Base-by-base conservation (phyloP, 2,329 filamentous ascomycete genomes). In the Chaetothyriales sp. region DNA sequence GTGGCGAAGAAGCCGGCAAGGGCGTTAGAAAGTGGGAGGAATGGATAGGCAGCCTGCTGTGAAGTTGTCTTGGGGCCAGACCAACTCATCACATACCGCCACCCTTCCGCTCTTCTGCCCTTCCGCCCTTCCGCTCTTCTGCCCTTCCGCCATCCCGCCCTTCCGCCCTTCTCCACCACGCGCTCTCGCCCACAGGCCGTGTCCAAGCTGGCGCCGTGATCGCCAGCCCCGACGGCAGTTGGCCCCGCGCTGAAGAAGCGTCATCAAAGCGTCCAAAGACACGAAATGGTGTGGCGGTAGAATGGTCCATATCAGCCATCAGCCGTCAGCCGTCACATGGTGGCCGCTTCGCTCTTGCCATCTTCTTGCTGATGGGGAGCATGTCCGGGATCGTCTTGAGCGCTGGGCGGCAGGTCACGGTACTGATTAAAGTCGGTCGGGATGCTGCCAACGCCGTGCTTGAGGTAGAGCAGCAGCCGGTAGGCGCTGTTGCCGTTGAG, bases 401-500 rank as follows among this genome's bases (percentile, higher is more conserved):
- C 53, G 37, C 54, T 52, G 40, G 52, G 48, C 9, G 58, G 54
- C 18, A 60, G 25, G 48, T 59, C 58, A 37, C 48, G 25, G 37
- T 56, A 58, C 2, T 65, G 61, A 54, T 71, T 69, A 52, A 66
- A 63, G 10, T 59, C 55, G 9, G 68, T 65, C 28, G 65, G 62
- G 43, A 72, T 72, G 28, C 68, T 66, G 2, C 72, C 71, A 8
- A 75, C 72, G 5, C 75, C 76, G 57, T 76, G 73, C 64, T 85
- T 89, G 49, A 95, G 70, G 57, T 89, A 83, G 40, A 98, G 69
- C 5, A 97, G 82, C 49, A 98, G 73, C 44, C 92, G 78, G 66
- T 92, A 98, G 1, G 92, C 92, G 51, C 89, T 94, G 65, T 88
- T 98, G 9, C 92, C 92, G 64, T 97, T 98, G 43, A 98, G 72